Percentiles rank a stretch among this genome's conserved stretches.
Evolutionary conservation across 345 rosid species (phyloP).

Genomic region (Lenwebbia sp.): DNA sequence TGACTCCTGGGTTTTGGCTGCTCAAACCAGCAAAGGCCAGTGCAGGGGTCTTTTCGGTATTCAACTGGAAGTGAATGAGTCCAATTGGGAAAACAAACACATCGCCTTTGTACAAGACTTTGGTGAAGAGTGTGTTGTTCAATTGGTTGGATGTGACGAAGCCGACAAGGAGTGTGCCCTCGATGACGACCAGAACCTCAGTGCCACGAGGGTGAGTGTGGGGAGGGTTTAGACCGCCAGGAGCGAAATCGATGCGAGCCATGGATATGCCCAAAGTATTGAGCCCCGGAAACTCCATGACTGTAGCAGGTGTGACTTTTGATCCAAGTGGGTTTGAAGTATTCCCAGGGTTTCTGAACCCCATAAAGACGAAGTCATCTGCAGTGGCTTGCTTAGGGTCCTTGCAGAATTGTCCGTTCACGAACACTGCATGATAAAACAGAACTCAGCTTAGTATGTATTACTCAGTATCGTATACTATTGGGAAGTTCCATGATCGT

Average conservation of each 20-base stretch:
- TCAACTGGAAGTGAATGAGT: conserved; percentile 20
- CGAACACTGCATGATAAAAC: not conserved
- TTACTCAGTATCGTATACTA: not conserved
- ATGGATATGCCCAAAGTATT: conserved; percentile 17
- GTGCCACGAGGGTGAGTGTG: conserved; percentile 30
- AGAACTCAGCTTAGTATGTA: not conserved
- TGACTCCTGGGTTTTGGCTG: conserved; percentile 15
- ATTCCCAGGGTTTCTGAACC: conserved; percentile 6
- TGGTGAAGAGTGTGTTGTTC: conserved; percentile 6
- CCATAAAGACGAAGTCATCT: not conserved
- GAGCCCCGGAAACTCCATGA: conserved; percentile 6
- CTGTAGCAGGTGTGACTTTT: not conserved
- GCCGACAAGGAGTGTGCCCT: conserved; percentile 17
- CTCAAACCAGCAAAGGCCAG: conserved; percentile 14
- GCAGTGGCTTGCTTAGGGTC: not conserved
- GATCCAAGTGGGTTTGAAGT: conserved; percentile 11
- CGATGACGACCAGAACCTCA: conserved; percentile 18
- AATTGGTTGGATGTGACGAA: conserved; percentile 19
- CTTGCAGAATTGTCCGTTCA: not conserved
- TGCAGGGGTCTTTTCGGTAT: conserved; percentile 16
- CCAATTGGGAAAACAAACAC: conserved; percentile 27
- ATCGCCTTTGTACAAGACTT: conserved; percentile 9
- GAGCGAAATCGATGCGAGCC: conserved; percentile 15
- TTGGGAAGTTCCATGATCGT: too few species aligned
- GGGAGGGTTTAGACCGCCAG: conserved; percentile 25